Evolutionary conservation across 1,284 basidiomycete genomes (phyloP).

Genomic region (Tilletia walkeri): DNA sequence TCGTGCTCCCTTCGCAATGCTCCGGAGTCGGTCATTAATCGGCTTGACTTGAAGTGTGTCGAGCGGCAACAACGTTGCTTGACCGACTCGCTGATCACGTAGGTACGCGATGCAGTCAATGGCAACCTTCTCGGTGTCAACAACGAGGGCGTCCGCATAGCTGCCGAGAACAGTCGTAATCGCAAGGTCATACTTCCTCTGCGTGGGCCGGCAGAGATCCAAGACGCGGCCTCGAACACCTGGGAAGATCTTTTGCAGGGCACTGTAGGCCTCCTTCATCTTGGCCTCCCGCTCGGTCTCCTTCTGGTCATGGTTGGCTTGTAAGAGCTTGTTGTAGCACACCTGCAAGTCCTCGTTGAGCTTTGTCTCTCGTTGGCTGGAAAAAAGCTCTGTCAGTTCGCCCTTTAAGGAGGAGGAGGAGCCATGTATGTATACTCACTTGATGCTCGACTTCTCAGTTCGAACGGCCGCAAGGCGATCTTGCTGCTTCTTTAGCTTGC

Average conservation of each 20-base stretch:
- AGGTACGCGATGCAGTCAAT: slow-evolving; percentile 98
- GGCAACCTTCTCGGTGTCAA: slow-evolving; percentile 92
- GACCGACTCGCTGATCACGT: slow-evolving; percentile 87
- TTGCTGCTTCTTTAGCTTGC: slow-evolving; percentile 22
- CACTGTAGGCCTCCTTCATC: slow-evolving; percentile 80
- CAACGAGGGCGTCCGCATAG: slow-evolving; percentile 92
- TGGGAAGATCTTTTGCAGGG: slow-evolving; percentile 66
- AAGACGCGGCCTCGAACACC: slow-evolving; percentile 71
- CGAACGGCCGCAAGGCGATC: slow-evolving; percentile 2
- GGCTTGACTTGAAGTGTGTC: slow-evolving; percentile 93
- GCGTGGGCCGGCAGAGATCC: slow-evolving; percentile 88
- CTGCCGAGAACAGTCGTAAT: slow-evolving; percentile 93
- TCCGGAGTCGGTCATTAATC: slow-evolving; percentile 89
- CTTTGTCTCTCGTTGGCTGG: slow-evolving; percentile 37
- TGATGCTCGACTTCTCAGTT: not conserved
- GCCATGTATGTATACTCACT: not conserved
- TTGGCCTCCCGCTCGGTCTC: slow-evolving; percentile 80
- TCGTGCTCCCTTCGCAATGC: slow-evolving; percentile 83
- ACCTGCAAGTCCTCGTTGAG: slow-evolving; percentile 83
- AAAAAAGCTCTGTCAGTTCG: not conserved
- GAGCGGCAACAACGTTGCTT: slow-evolving; percentile 94
- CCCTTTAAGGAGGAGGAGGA: not conserved
- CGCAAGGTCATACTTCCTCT: slow-evolving; percentile 86
- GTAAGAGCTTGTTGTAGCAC: slow-evolving; percentile 75
- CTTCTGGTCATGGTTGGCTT: slow-evolving; percentile 45